Conservation (phyloP, 352 stramenopile genomes). For the Plasmopara muralis region DNA sequence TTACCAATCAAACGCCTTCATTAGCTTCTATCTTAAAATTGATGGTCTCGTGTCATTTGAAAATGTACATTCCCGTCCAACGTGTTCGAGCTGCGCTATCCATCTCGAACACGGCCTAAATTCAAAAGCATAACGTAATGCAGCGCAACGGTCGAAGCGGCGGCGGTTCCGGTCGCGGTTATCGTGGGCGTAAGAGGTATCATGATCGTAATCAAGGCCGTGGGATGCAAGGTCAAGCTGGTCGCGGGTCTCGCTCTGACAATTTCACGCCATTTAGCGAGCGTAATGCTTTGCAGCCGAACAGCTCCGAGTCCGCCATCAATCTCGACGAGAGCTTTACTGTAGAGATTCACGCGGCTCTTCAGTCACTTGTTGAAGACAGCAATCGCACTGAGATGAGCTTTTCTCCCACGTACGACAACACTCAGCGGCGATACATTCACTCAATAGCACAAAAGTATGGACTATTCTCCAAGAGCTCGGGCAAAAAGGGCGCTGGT, state of each 20-base stretch:
- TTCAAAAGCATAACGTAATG: neutral
- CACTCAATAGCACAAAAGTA: constrained; percentile 76
- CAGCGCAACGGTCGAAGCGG: neutral
- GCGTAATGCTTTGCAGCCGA: neutral
- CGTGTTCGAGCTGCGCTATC: too few relatives aligned
- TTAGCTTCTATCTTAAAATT: too few relatives aligned
- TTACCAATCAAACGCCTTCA: too few relatives aligned
- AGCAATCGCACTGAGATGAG: constrained; percentile 47
- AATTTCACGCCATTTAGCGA: constrained; percentile 4
- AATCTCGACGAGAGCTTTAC: constrained; percentile 65
- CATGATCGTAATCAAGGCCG: constrained; percentile 10
- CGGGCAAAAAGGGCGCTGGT: constrained; percentile 45
- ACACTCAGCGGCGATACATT: constrained; percentile 75
- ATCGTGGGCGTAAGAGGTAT: too few relatives aligned
- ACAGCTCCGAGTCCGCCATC: constrained; percentile 24
- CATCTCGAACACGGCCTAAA: too few relatives aligned
- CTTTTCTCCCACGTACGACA: constrained; percentile 62
- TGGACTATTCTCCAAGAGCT: constrained; percentile 78
- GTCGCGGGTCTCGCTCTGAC: constrained; percentile 11
- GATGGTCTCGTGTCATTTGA: too few relatives aligned
- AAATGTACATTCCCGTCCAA: too few relatives aligned
- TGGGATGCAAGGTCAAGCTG: constrained; percentile 6
- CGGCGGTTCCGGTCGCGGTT: constrained; percentile 6
- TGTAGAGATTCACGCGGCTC: constrained; percentile 51
- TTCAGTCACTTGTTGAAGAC: constrained; percentile 65